Evolutionary conservation across 179 eudicot species (phyloP).

Genomic region (Spergularia azorica): DNA sequence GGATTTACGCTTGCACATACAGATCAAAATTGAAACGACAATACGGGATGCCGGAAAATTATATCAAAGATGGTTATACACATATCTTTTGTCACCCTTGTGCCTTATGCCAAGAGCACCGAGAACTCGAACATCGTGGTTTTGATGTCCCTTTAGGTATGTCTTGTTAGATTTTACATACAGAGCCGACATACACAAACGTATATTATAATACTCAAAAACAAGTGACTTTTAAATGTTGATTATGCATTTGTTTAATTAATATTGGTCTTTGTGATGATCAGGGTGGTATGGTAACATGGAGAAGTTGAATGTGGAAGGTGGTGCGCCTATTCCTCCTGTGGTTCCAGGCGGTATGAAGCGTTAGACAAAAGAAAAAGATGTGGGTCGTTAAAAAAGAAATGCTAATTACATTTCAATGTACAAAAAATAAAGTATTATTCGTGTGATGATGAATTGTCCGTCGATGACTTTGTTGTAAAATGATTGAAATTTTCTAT

Average conservation of each 20-base stretch:
- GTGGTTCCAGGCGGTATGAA: constrained; percentile 36
- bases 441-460: too few relatives aligned
- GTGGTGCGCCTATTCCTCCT: constrained; percentile 27
- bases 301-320: constrained; percentile 33
- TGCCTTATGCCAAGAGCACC: constrained; percentile 61
- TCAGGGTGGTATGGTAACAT: constrained; percentile 22
- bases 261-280: background rate
- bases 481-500: too few relatives aligned
- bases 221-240: too few relatives aligned
- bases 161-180: background rate
- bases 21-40: constrained; percentile 49
- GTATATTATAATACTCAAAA: too few relatives aligned
- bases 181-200: background rate
- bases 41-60: constrained; percentile 31
- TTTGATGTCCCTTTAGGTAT: constrained; percentile 50
- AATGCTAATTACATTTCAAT: too few relatives aligned
- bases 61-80: constrained; percentile 39
- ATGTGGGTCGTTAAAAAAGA: too few relatives aligned
- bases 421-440: too few relatives aligned
- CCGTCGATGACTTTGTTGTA: too few relatives aligned
- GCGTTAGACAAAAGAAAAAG: constrained; percentile 16
- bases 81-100: constrained; percentile 53
- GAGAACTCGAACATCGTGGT: constrained; percentile 59
- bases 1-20: constrained; percentile 51
- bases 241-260: too few relatives aligned